Percentiles rank a stretch among this genome's conserved stretches.
Evolutionary conservation across 2,329 filamentous ascomycete genomes (phyloP).

Genomic region (Fusarium burgessii): DNA sequence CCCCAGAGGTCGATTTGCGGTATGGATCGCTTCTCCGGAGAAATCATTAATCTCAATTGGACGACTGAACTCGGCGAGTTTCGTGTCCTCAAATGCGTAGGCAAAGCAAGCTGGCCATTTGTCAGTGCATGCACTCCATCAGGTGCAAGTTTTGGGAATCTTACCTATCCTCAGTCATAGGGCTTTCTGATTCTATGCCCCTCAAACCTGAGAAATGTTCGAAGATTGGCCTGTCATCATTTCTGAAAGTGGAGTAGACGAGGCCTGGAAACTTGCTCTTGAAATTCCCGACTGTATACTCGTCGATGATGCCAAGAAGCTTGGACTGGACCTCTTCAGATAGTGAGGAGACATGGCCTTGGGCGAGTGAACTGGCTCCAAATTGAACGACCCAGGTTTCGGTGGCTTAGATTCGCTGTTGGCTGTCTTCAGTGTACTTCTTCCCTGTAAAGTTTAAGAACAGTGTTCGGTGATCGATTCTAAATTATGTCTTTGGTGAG

Average conservation of each 20-base stretch:
- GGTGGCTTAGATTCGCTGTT: too few species aligned
- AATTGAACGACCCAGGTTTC: too few species aligned
- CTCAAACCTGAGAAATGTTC: not conserved
- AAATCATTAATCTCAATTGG: not conserved
- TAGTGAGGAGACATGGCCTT: not conserved
- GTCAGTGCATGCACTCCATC: rapidly evolving
- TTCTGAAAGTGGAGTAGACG: not conserved
- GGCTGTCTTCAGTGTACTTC: too few species aligned
- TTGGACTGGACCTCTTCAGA: not conserved
- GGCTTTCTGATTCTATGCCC: rapidly evolving
- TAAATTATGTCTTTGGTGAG: not conserved
- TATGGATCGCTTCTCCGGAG: not conserved
- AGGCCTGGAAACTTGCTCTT: not conserved
- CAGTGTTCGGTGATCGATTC: not conserved
- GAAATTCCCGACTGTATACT: rapidly evolving
- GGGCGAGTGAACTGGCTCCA: too few species aligned
- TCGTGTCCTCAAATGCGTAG: not conserved
- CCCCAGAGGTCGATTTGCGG: not conserved
- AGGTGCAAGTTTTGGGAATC: too few species aligned
- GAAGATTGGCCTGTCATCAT: not conserved
- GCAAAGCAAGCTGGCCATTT: not conserved
- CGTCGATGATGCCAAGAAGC: not conserved
- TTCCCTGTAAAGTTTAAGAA: not conserved
- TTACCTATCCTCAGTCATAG: not conserved
- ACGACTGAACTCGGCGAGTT: not conserved